Conservation (phyloP, 2,329 filamentous ascomycete genomes). For the Clarireedia homoeocarpa region DNA sequence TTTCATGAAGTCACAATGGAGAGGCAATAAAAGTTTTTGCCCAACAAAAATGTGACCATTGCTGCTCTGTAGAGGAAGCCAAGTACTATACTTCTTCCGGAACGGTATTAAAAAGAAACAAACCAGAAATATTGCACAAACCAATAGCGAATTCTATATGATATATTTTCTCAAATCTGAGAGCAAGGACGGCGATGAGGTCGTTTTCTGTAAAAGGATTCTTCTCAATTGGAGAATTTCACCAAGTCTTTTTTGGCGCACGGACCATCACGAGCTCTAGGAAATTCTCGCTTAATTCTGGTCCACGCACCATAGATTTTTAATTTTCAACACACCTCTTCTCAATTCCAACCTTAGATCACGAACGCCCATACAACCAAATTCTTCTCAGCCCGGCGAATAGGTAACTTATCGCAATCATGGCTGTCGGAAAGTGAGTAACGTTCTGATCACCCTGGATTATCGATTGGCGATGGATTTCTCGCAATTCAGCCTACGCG, state of each 20-base stretch:
- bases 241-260: background rate
- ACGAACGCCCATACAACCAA: slow-evolving; percentile 11
- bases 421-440: slow-evolving; percentile 76
- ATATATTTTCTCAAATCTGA: too few relatives aligned
- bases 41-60: too few relatives aligned
- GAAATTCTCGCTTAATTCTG: slow-evolving; percentile 8
- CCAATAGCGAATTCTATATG: too few relatives aligned
- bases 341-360: slow-evolving; percentile 6
- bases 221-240: background rate
- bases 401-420: slow-evolving; percentile 50
- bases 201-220: too few relatives aligned
- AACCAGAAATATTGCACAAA: too few relatives aligned
- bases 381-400: slow-evolving; percentile 21
- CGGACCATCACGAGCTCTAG: background rate
- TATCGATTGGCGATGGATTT: slow-evolving; percentile 3
- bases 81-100: too few relatives aligned
- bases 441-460: slow-evolving; percentile 9
- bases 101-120: too few relatives aligned
- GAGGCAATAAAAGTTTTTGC: too few relatives aligned
- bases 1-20: background rate
- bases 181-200: too few relatives aligned
- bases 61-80: too few relatives aligned
- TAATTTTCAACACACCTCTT: background rate
- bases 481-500: background rate
- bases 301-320: slow-evolving; percentile 8